Evolutionary conservation across 2,329 filamentous ascomycete species (phyloP).

Genomic region (Botrytis fabae): DNA sequence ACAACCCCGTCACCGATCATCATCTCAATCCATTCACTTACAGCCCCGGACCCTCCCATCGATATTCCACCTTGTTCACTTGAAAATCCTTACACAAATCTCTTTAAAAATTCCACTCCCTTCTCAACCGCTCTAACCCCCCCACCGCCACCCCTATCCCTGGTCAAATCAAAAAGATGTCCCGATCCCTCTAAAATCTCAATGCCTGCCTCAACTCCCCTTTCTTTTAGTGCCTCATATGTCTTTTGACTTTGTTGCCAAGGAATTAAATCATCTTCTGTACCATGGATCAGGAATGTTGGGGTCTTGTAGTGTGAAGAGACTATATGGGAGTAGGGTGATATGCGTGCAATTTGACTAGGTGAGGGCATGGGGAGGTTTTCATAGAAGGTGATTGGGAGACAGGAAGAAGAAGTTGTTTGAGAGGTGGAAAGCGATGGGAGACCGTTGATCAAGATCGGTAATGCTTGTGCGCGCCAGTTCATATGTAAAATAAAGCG

Average conservation of each 20-base stretch:
- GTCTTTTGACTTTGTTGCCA: constrained; percentile 38
- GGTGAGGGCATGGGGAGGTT: neutral
- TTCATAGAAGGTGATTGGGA: neutral
- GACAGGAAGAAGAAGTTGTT: neutral
- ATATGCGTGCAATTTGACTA: constrained; percentile 28
- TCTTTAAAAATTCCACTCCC: constrained; percentile 15
- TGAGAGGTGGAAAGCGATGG: constrained; percentile 11
- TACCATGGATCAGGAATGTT: constrained; percentile 42
- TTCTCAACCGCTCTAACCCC: constrained; percentile 8
- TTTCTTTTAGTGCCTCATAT: constrained; percentile 30
- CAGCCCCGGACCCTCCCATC: neutral
- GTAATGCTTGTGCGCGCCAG: constrained; percentile 44
- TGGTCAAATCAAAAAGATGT: constrained; percentile 24
- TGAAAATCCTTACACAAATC: neutral
- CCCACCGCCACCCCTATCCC: neutral
- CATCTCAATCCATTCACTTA: neutral
- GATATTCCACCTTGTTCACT: too few species aligned
- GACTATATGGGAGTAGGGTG: constrained; percentile 41
- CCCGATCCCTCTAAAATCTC: neutral
- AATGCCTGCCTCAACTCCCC: constrained; percentile 25
- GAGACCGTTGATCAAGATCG: constrained; percentile 41
- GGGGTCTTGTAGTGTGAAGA: constrained; percentile 39
- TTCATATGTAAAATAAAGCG: constrained; percentile 47
- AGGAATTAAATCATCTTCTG: constrained; percentile 42
- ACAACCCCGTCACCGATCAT: neutral